phyloP scores from a whole-genome alignment of 2,329 filamentous ascomycete genomes.

The Graphium sp. region DNA sequence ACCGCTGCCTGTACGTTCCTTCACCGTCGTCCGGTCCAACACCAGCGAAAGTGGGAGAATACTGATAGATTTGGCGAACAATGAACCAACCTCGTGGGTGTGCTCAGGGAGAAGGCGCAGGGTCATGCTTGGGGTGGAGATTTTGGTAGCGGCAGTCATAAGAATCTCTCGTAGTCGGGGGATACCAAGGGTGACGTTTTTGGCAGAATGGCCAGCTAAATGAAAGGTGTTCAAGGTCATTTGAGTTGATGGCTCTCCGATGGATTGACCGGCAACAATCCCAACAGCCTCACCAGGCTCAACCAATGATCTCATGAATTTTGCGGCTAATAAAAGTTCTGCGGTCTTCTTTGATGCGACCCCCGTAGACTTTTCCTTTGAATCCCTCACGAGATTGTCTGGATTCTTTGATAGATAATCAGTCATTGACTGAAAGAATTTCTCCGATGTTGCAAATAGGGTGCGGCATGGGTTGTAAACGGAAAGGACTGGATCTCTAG shows the following conservation, averaged over 20 bases:
- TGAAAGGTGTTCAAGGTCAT: constrained; percentile 99
- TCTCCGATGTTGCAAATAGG: constrained; percentile 78
- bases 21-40: constrained; percentile 64
- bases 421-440: constrained; percentile 56
- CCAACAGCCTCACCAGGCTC: constrained; percentile 94
- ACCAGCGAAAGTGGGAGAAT: constrained; percentile 71
- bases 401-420: constrained; percentile 68
- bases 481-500: constrained; percentile 60
- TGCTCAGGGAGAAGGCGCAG: constrained; percentile 62
- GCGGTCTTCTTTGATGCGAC: constrained; percentile 48
- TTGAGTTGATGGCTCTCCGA: constrained; percentile 94
- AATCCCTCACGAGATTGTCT: constrained; percentile 33
- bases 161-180: constrained; percentile 92
- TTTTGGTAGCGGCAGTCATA: constrained; percentile 85
- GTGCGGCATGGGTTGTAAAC: constrained; percentile 60
- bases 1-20: constrained; percentile 62
- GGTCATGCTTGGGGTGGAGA: constrained; percentile 84
- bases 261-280: constrained; percentile 89
- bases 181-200: constrained; percentile 98
- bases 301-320: constrained; percentile 82
- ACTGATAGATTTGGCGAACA: constrained; percentile 85
- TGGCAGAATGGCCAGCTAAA: constrained; percentile 92
- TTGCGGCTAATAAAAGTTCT: constrained; percentile 71
- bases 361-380: constrained; percentile 19
- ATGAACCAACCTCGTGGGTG: constrained; percentile 48